Evolutionary conservation across 768 basidiomycete species (phyloP), one percentile per base, ranked within the genome.

Genomic region (Mycena rebaudengoi): DNA sequence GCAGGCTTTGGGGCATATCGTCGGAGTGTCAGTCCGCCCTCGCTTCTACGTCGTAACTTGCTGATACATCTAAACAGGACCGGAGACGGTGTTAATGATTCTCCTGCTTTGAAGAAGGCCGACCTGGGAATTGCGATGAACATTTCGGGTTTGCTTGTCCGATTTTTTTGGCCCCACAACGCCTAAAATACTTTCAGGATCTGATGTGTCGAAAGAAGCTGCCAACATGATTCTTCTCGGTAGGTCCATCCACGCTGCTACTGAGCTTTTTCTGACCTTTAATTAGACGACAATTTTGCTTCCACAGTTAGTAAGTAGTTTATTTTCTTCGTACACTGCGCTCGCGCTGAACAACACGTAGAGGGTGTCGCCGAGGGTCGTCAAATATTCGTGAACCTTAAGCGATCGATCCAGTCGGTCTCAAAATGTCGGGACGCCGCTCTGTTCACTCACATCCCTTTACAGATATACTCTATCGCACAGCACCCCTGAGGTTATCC

Each of bases 91-190:
- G 89, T 90, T 48, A 91, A 90, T 66, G 89, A 90, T 65, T 88
- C 88, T 1, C 89, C 89, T 25, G 89, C 89, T 10, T 75, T 91
- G 28, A 91, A 91, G 71, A 87, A 87, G 76, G 88, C 89, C 28
- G 89, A 90, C 65, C 80, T 91, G 23, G 89, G 89, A 29, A 90
- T 90, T 68, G 88, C 89, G 1, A 91, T 91, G 89, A 90, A 90
- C 68, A 86, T 90, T 33, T 89, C 88, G 25, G 89, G 66, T 61
- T n/a, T 7, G 65, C 51, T n/a, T n/a, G n/a, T n/a, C n/a, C 25
- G 8, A 20, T 11, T 44, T 14, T 23, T 5, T 21, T 63, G 7
- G 29, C 35, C 21, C 54, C 13, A 43, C 16, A 16, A 26, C 21
- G 25, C 25, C 33, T 48, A 40, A 59, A n/a, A 8, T 10, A 14